Evolutionary conservation across 805 yeast species (phyloP).

Genomic region (Clavispora fructus): DNA sequence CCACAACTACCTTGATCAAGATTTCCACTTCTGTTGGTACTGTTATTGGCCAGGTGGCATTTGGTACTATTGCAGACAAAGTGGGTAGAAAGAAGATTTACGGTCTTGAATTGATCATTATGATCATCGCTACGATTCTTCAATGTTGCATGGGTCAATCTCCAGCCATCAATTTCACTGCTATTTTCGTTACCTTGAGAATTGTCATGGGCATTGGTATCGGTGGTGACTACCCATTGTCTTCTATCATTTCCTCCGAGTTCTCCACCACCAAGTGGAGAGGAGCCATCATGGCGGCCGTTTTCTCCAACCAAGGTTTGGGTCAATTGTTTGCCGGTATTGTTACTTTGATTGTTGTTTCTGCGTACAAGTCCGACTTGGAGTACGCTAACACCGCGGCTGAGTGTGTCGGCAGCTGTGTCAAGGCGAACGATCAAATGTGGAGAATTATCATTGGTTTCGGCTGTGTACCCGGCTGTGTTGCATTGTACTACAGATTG

Average conservation of each 20-base stretch:
- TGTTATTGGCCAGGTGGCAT: constrained; percentile 82
- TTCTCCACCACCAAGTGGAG: constrained; percentile 94
- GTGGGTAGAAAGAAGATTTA: constrained; percentile 85
- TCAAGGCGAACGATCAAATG: constrained; percentile 82
- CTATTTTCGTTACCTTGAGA: constrained; percentile 72
- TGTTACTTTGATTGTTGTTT: constrained; percentile 70
- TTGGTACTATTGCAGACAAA: constrained; percentile 76
- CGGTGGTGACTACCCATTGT: constrained; percentile 95
- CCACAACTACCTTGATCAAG: constrained; percentile 73
- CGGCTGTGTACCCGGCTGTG: constrained; percentile 82
- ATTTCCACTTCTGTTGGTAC: constrained; percentile 93
- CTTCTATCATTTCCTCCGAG: constrained; percentile 90
- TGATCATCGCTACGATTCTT: constrained; percentile 72
- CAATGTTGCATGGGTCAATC: constrained; percentile 74
- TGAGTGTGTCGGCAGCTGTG: constrained; percentile 64
- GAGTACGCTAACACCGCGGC: constrained; percentile 46
- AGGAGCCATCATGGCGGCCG: constrained; percentile 97
- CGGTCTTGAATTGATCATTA: constrained; percentile 80
- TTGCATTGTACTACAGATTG: constrained; percentile 85
- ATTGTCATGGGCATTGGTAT: constrained; percentile 92
- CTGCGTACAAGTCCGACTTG: constrained; percentile 66
- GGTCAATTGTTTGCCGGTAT: constrained; percentile 89
- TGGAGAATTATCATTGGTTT: constrained; percentile 90
- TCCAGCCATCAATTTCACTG: constrained; percentile 67
- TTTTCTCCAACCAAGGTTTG: constrained; percentile 95